Conservation (phyloP, 768 basidiomycete genomes). For the Leccinum broughii region DNA sequence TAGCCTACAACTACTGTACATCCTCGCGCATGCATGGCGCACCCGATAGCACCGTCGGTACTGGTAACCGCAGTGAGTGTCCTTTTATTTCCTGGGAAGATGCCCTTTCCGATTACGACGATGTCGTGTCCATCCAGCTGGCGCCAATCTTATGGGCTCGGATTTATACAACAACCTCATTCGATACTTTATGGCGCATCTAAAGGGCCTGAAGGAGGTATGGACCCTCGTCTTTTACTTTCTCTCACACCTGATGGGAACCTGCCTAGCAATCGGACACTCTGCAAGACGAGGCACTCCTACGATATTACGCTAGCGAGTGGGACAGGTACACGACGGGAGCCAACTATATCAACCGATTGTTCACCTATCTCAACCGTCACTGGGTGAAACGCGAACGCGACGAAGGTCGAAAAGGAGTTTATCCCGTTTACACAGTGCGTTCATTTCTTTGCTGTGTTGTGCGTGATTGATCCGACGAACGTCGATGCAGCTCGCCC, state of each 20-base stretch:
- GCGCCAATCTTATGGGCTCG: constrained; percentile 95
- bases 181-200: constrained; percentile 83
- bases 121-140: constrained; percentile 49
- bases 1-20: constrained; percentile 98
- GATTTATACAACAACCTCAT: constrained; percentile 96
- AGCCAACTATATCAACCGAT: constrained; percentile 94
- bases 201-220: constrained; percentile 65
- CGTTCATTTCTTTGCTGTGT: constrained; percentile 31
- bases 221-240: constrained; percentile 32
- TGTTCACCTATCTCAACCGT: constrained; percentile 97
- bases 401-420: constrained; percentile 93
- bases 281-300: constrained; percentile 81
- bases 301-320: constrained; percentile 88
- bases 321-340: constrained; percentile 98
- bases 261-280: constrained; percentile 65
- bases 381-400: constrained; percentile 99
- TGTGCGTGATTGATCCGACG: constrained; percentile 1
- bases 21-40: constrained; percentile 73
- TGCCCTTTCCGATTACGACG: constrained; percentile 24
- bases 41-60: constrained; percentile 35
- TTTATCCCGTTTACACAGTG: constrained; percentile 96
- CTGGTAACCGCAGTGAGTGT: constrained; percentile 58
- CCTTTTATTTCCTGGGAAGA: constrained; percentile 19
- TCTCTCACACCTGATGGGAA: constrained; percentile 15
- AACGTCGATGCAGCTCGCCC: constrained; percentile 61